These are phyloP conservation scores for Rhizophora mangle DNA, from an alignment of 345 rosid genomes.

Conservation along the genomic window DNA sequence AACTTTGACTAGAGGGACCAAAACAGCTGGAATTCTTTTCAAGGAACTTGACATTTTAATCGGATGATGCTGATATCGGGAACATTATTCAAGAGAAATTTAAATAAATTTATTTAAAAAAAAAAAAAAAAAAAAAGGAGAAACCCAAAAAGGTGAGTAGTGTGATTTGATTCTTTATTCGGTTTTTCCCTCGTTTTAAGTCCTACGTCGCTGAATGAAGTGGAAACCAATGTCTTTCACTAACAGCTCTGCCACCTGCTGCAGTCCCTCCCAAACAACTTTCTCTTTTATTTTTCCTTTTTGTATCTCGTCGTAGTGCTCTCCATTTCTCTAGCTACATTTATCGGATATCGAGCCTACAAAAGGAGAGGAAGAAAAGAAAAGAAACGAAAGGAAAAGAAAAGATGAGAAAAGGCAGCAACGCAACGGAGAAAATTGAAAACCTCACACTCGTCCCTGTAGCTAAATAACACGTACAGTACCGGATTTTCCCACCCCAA, in stretches of 20 bases:
- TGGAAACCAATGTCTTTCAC: conserved; percentile 36
- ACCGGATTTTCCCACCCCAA: not conserved
- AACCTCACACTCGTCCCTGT: conserved; percentile 13
- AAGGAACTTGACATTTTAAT: not conserved
- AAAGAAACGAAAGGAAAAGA: conserved; percentile 5
- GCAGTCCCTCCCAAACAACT: conserved; percentile 10
- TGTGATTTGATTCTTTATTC: not conserved
- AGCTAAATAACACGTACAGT: conserved; percentile 11
- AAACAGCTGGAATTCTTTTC: conserved; percentile 12
- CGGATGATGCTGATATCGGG: no score
- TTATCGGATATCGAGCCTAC: conserved; percentile 36
- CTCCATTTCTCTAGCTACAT: conserved; percentile 1
- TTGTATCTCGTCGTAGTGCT: conserved; percentile 12
- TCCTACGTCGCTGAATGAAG: conserved; percentile 2
- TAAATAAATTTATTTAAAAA: not conserved
- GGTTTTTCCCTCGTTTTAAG: not conserved
- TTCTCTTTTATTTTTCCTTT: conserved; percentile 6
- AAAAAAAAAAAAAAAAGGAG: not conserved
- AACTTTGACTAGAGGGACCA: conserved; percentile 24
- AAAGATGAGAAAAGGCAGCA: conserved; percentile 25
- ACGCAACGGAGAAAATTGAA: conserved; percentile 8
- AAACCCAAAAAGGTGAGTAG: not conserved
- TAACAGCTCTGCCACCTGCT: conserved; percentile 10
- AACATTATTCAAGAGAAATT: not conserved
- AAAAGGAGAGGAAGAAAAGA: conserved; percentile 11